A percentile compares a stretch with the other conserved stretches of the same genome.
phyloP scores from a whole-genome alignment of 768 basidiomycete species.

The Podaxis pistillaris region DNA sequence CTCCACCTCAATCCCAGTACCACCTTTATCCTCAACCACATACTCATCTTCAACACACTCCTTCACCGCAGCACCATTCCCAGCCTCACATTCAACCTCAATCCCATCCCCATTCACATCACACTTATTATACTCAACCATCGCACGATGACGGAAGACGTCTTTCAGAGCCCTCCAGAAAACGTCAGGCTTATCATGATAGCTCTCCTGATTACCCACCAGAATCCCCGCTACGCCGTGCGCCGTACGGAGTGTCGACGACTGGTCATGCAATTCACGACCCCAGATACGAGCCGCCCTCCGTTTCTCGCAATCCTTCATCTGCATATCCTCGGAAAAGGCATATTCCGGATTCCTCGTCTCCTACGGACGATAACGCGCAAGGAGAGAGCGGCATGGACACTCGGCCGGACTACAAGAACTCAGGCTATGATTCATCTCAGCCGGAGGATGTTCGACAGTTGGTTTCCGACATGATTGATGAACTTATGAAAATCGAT shows the following conservation, averaged over 20 bases:
- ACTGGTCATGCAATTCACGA: background rate
- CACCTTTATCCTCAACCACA: background rate
- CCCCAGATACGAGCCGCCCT: constrained; percentile 2
- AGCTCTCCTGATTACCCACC: constrained; percentile 2
- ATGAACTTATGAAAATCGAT: constrained; percentile 12
- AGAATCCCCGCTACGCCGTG: constrained; percentile 1
- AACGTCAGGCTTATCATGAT: constrained; percentile 9
- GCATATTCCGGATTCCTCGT: constrained; percentile 4
- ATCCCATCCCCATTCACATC: background rate
- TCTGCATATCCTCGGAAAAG: constrained; percentile 13
- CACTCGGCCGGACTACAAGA: constrained; percentile 10
- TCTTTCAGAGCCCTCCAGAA: constrained; percentile 2
- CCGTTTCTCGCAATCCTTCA: constrained; percentile 8
- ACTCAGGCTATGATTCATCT: constrained; percentile 28
- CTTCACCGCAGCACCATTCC: background rate
- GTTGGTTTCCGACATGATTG: constrained; percentile 35
- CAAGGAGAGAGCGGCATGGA: constrained; percentile 11
- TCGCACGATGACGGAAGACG: constrained; percentile 11
- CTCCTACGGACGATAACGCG: constrained; percentile 13
- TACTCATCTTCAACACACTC: constrained; percentile 1
- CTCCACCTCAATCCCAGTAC: background rate
- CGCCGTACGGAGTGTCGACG: background rate
- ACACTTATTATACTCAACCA: constrained; percentile 2
- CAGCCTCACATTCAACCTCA: background rate
- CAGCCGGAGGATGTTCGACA: constrained; percentile 33